Conservation (phyloP, 1,284 basidiomycete genomes). For the Pseudozyma thailandica region DNA sequence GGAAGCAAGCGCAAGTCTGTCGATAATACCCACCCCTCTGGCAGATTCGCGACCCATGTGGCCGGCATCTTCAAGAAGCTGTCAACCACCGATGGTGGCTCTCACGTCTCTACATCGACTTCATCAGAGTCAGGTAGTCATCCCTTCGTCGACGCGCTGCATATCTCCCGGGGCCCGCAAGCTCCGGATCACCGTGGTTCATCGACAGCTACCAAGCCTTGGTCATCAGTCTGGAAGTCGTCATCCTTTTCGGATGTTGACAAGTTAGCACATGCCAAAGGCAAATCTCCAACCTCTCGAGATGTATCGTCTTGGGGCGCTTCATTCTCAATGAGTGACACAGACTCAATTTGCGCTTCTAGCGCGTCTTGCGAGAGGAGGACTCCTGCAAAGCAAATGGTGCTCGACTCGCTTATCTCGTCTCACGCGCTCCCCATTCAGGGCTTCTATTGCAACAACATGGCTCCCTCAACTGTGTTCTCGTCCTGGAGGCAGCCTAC, state of each 20-base stretch:
- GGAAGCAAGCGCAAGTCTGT: not conserved
- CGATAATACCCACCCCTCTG: not conserved
- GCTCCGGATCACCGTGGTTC: not conserved
- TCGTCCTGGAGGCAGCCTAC: constrained; percentile 1
- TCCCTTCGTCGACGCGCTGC: not conserved
- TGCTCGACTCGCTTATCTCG: constrained; percentile 38
- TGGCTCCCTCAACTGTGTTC: not conserved
- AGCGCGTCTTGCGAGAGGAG: no score
- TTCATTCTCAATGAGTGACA: no score
- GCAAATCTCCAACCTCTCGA: no score
- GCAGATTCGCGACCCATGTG: not conserved
- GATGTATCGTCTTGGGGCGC: no score
- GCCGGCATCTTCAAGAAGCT: constrained; percentile 2
- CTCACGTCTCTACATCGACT: not conserved
- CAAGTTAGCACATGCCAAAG: not conserved
- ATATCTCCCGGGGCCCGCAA: not conserved
- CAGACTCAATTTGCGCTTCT: no score
- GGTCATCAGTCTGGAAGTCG: not conserved
- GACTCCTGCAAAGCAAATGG: constrained; percentile 12
- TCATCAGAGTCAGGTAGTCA: not conserved
- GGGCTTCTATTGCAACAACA: constrained; percentile 34
- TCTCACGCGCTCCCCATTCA: constrained; percentile 38
- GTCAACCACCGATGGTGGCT: no score
- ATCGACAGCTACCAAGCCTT: not conserved
- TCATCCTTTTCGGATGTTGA: not conserved